Conservation (phyloP, 768 basidiomycete genomes). For the Leccinum variicolor region DNA sequence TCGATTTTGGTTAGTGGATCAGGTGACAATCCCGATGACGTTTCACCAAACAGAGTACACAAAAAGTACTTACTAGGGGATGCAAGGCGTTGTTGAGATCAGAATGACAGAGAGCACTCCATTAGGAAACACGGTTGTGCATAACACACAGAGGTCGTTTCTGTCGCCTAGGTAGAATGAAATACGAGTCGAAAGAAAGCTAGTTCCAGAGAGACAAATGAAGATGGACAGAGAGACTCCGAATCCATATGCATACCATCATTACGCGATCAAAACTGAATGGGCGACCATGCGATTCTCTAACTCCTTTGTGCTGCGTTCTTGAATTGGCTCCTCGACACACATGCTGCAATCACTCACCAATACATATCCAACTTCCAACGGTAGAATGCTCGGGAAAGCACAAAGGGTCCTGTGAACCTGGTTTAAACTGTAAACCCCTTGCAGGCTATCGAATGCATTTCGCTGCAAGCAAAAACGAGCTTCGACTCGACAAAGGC, state of each 20-base stretch:
- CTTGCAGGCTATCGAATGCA: not conserved
- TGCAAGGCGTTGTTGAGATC: not conserved
- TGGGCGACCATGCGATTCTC: not conserved
- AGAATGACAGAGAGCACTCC: not conserved
- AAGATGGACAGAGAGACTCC: not conserved
- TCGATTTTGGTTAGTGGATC: not conserved
- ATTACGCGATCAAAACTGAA: not conserved
- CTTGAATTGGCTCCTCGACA: not conserved
- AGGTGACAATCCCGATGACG: not conserved
- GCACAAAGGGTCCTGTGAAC: not conserved
- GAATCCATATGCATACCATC: not conserved
- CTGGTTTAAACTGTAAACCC: not conserved
- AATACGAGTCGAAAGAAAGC: not conserved
- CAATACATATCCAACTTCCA: not conserved
- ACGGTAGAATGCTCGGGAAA: not conserved
- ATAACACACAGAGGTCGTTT: not conserved
- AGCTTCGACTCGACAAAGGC: too few species aligned
- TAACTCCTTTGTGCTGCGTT: not conserved
- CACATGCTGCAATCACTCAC: not conserved
- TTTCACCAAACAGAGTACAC: not conserved
- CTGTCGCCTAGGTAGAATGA: not conserved
- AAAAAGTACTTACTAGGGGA: not conserved
- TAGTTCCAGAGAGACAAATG: not conserved
- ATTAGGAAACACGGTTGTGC: not conserved
- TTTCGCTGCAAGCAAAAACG: not conserved